phyloP scores from a whole-genome alignment of 225 moss, liverwort and hornwort species.

The Asterella californica region DNA sequence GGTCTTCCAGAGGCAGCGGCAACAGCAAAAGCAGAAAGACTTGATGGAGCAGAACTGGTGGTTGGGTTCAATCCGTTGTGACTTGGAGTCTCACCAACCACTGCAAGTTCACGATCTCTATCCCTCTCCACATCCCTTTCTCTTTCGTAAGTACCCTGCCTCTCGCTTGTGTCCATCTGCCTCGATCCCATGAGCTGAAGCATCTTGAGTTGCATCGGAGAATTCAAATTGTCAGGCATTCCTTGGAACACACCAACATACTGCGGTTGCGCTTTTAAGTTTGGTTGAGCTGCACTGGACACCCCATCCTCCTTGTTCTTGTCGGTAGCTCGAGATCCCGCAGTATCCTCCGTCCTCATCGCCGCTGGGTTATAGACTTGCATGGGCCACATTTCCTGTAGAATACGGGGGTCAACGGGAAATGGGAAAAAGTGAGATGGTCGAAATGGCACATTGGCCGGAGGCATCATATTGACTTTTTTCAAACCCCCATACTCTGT shows the following conservation, averaged over 20 bases:
- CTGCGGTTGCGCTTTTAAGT: constrained; percentile 28
- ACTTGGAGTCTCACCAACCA: constrained; percentile 20
- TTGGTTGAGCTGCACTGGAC: constrained; percentile 20
- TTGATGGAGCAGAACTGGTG: constrained; percentile 20
- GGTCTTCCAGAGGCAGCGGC: constrained; percentile 34
- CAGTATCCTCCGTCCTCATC: constrained; percentile 36
- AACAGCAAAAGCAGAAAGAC: constrained; percentile 23
- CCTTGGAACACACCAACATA: constrained; percentile 40
- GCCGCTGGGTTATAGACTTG: constrained; percentile 26
- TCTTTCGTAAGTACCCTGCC: constrained; percentile 32
- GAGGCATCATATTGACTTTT: constrained; percentile 38
- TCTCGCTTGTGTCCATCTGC: constrained; percentile 28
- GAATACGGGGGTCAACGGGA: constrained; percentile 38
- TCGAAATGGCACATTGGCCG: constrained; percentile 22
- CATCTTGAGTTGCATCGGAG: constrained; percentile 46
- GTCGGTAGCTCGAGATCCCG: constrained; percentile 30
- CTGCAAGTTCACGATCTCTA: constrained; percentile 17
- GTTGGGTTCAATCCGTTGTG: constrained; percentile 18
- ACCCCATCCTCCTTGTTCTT: constrained; percentile 34
- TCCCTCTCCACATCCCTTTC: not conserved
- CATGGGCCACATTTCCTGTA: constrained; percentile 47
- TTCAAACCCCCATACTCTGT: constrained; percentile 27
- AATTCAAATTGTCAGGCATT: constrained; percentile 25
- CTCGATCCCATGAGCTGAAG: constrained; percentile 35
- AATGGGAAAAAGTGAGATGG: constrained; percentile 38